These are phyloP conservation scores for Dentipellis fragilis DNA, from an alignment of 768 basidiomycete species.

Conservation along the genomic window DNA sequence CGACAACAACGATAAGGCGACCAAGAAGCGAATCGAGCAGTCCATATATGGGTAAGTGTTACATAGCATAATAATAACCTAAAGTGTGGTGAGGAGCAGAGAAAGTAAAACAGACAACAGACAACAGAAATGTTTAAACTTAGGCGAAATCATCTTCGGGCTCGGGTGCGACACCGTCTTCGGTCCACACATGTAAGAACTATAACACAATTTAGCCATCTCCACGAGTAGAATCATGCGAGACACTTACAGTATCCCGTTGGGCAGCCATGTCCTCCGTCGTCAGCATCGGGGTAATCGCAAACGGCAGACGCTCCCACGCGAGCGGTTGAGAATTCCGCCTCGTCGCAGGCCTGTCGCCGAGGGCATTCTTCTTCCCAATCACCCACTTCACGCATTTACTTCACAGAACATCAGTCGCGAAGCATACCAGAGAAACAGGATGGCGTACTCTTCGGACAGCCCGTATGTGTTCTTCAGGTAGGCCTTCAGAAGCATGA, in stretches of 20 bases:
- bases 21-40: not conserved
- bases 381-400: conserved; percentile 85
- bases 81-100: not conserved
- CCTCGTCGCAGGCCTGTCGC: conserved; percentile 70
- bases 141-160: conserved; percentile 25
- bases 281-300: conserved; percentile 46
- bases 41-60: not conserved
- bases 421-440: not conserved
- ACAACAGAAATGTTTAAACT: not conserved
- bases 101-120: too few relatives aligned
- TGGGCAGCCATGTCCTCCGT: conserved; percentile 54
- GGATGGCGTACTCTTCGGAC: conserved; percentile 74
- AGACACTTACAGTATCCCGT: conserved; percentile 45
- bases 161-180: conserved; percentile 66
- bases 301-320: conserved; percentile 70
- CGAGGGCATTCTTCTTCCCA: conserved; percentile 83
- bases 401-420: conserved; percentile 27
- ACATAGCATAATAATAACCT: not conserved
- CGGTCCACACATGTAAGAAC: conserved; percentile 76
- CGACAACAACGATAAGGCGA: too few relatives aligned
- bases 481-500: conserved; percentile 81
- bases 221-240: not conserved
- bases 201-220: conserved; percentile 19
- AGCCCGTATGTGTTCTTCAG: conserved; percentile 76
- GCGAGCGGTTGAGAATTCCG: conserved; percentile 51